A percentile compares a stretch with the other conserved stretches of the same genome.
These are phyloP conservation scores for Westerdykella aurantiaca DNA, from an alignment of 2,329 filamentous ascomycete genomes.

Conservation along the genomic window DNA sequence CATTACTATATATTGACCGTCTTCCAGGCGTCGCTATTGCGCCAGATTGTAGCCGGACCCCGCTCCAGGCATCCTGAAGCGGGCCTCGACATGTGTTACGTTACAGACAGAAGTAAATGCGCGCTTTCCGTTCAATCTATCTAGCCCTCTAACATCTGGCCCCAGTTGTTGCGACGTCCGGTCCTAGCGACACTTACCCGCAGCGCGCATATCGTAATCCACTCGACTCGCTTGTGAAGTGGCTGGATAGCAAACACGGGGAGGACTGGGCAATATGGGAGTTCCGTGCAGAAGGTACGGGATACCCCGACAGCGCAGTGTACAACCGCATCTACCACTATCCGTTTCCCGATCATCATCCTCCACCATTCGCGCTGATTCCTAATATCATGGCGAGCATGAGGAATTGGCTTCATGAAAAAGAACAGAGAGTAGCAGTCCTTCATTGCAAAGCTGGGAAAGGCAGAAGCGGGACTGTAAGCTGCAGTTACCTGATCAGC, in stretches of 20 bases:
- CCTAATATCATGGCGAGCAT: conserved; percentile 88
- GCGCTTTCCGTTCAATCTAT: conserved; percentile 29
- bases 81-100: conserved; percentile 90
- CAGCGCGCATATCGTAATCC: conserved; percentile 92
- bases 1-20: too few relatives aligned
- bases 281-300: conserved; percentile 92
- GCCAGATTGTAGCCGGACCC: conserved; percentile 86
- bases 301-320: conserved; percentile 87
- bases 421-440: conserved; percentile 64
- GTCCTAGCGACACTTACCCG: conserved; percentile 82
- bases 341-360: conserved; percentile 95
- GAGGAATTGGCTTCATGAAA: conserved; percentile 69
- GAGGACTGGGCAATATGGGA: conserved; percentile 94
- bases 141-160: conserved; percentile 17
- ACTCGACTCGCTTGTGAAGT: conserved; percentile 76
- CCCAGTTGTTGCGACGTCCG: conserved; percentile 66
- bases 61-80: conserved; percentile 79
- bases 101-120: conserved; percentile 70
- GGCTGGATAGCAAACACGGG: conserved; percentile 75
- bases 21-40: conserved; percentile 53
- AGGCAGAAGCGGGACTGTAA: conserved; percentile 81
- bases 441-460: conserved; percentile 98
- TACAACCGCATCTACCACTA: conserved; percentile 83
- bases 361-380: conserved; percentile 83
- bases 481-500: conserved; percentile 83